Base-by-base conservation (phyloP, 257 asterid species). In the Salvia miltiorrhiza region DNA sequence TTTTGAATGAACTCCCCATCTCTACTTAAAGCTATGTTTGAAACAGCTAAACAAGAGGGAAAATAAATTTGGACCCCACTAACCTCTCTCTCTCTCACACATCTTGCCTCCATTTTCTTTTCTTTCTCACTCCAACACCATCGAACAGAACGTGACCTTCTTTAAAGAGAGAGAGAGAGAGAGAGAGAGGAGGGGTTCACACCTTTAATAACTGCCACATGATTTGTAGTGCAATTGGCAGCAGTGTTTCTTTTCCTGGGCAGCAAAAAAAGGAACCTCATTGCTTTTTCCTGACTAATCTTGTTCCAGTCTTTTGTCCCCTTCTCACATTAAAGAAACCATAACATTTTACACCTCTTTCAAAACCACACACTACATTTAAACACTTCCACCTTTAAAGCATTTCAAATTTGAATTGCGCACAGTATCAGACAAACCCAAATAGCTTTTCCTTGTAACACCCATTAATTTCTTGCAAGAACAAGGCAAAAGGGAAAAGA, bases 191-290 rank as follows among this genome's bases (percentile, higher is more conserved):
- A 28, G 26, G 17, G 57, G 62, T 65, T 73, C 63, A 48, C 10
- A 48, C 13, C 80, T 84, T 86, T 86, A 80, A 80, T 83, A 88
- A 88, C 96, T 78, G 81, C 96, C 95, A 87, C 97, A 86, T 73
- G 96, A 91, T 84, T 63, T 83, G 45, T 66, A 53, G 86, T 77
- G 92, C 85, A 82, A 62, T 75, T 77, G 85, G 80, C 78, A 21
- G 79, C 78, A 21, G 79, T 55, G 75, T 76, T 78, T 57, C 81
- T 79, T 79, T 79, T 78, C 73, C 81, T 69, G 78, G 50, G 72
- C 65, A 76, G 63, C 53, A 40, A 75, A 72, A 76, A 54, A 48
- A 3, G 75, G 65, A 55, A n/a, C 72, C 80, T 76, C 60, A 12
- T 60, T 69, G 59, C 76, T 69, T 68, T 78, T 66, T 63, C 74